Conservation (phyloP, 768 basidiomycete species). For the Glaciozyma antarctica region DNA sequence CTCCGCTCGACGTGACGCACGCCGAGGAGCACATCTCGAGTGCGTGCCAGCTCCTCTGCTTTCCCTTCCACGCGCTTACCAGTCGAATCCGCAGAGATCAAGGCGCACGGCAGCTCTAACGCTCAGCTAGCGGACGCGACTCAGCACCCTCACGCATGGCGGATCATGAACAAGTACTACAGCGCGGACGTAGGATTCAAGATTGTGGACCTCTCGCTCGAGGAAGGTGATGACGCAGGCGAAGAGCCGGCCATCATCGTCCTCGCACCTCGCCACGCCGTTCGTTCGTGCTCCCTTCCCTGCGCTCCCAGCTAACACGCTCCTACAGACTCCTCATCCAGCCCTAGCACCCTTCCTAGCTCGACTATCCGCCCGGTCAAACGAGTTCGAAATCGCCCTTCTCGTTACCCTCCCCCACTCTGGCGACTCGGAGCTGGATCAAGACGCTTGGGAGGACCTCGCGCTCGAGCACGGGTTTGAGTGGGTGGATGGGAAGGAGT, state of each 20-base stretch:
- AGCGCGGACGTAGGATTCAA: background rate
- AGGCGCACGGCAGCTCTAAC: background rate
- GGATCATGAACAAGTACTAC: slow-evolving; percentile 12
- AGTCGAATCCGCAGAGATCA: background rate
- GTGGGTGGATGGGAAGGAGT: background rate
- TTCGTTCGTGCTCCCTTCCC: background rate
- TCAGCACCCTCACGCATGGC: background rate
- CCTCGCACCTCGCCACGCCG: background rate
- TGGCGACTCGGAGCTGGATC: background rate
- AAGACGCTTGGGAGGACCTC: slow-evolving; percentile 4
- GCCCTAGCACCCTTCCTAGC: background rate
- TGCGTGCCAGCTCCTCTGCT: background rate
- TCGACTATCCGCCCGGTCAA: background rate
- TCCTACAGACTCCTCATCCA: background rate
- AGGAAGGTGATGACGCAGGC: background rate
- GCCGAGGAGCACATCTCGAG: background rate
- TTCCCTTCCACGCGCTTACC: background rate
- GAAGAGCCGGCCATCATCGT: slow-evolving; percentile 4
- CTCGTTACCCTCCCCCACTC: slow-evolving; percentile 1
- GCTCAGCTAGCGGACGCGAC: background rate
- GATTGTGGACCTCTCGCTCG: background rate
- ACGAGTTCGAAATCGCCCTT: slow-evolving; percentile 2
- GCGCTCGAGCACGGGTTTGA: slow-evolving; percentile 1
- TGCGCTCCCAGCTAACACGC: background rate
- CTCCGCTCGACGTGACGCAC: background rate